Evolutionary conservation across 2,329 filamentous ascomycete species (phyloP), one percentile per base, ranked within the genome.

Genomic region (Pseudogymnoascus sp.): DNA sequence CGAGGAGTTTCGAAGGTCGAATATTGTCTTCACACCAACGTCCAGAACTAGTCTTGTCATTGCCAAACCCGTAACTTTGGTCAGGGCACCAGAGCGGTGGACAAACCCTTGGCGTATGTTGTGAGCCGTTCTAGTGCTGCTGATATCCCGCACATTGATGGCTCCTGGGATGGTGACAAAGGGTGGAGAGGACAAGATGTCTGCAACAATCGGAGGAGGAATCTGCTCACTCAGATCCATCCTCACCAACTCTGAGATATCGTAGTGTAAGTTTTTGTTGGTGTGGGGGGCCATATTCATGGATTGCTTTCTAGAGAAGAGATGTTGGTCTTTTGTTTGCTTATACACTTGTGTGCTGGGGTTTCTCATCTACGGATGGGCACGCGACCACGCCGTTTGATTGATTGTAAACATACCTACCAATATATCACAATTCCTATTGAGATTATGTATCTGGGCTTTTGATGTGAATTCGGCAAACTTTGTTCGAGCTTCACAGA

Each of bases 1-100:
- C 33, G 68, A 66, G 7, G 73, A 71, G 44, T 77, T 78, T 44
- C 82, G 77, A 63, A 85, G 72, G 70, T 84, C 83, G 68, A 83
- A 83, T 60, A 85, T 68, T 1, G 65, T 67, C 44, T 29, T 50
- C 21, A 50, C 44, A n/a, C 23, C 44, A 50, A 50, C 6, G 7
- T 50, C 44, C 23, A 5, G 23, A 26, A 50, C 44, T 7, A 50
- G 23, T 15, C n/a, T 50, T n/a, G 23, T 17, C 23, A 50, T 50
- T 29, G 21, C 44, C 15, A n/a, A 29, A 17, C 44, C 44, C 7
- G 38, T 66, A n/a, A 70, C 65, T 11, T 61, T 65, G 0, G 62
- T 64, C 2, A 68, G 60, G 1, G 40, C 15, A 2, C 67, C 68
- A 2, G 68, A 66, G 15, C 68, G 65, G 40, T 64, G 67, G 23